A percentile compares a stretch with the other conserved stretches of the same genome.
These are phyloP conservation scores for Trichomonascaceae sp. DNA, from an alignment of 1,139 yeast genomes.

Conservation along the genomic window DNA sequence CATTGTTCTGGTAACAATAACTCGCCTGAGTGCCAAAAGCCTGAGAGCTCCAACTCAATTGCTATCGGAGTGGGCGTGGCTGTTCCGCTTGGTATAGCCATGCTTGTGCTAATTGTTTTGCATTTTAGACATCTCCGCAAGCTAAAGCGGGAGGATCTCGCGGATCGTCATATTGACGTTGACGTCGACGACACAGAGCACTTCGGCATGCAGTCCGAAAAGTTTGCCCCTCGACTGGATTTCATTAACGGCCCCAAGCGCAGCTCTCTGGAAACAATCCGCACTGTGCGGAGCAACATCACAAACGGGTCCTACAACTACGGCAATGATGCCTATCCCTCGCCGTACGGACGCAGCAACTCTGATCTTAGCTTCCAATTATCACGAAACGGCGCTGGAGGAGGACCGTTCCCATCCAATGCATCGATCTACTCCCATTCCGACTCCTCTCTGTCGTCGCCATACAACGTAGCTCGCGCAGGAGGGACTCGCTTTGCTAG, in stretches of 20 bases:
- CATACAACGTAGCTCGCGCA: too few relatives aligned
- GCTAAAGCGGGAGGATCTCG: slow-evolving; percentile 25
- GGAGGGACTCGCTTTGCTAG: too few relatives aligned
- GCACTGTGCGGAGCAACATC: slow-evolving; percentile 1
- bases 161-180: slow-evolving; percentile 23
- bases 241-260: slow-evolving; percentile 1
- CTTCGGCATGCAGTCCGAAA: background rate
- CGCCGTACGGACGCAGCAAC: too few relatives aligned
- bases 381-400: too few relatives aligned
- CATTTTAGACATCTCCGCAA: slow-evolving; percentile 23
- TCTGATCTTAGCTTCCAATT: too few relatives aligned
- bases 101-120: slow-evolving; percentile 19
- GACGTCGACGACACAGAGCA: slow-evolving; percentile 16
- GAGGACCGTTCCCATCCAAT: too few relatives aligned
- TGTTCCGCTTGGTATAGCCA: slow-evolving; percentile 24
- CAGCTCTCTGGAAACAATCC: slow-evolving; percentile 1
- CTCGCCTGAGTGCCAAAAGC: slow-evolving; percentile 18
- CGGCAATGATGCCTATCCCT: slow-evolving; percentile 1
- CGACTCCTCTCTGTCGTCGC: too few relatives aligned
- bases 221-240: slow-evolving; percentile 1
- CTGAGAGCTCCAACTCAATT: slow-evolving; percentile 19
- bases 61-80: slow-evolving; percentile 30
- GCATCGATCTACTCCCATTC: slow-evolving; percentile 10
- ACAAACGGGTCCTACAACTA: slow-evolving; percentile 2
- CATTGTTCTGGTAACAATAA: slow-evolving; percentile 9